phyloP scores from a whole-genome alignment of 768 basidiomycete species.

The Tephrocybe sp. region DNA sequence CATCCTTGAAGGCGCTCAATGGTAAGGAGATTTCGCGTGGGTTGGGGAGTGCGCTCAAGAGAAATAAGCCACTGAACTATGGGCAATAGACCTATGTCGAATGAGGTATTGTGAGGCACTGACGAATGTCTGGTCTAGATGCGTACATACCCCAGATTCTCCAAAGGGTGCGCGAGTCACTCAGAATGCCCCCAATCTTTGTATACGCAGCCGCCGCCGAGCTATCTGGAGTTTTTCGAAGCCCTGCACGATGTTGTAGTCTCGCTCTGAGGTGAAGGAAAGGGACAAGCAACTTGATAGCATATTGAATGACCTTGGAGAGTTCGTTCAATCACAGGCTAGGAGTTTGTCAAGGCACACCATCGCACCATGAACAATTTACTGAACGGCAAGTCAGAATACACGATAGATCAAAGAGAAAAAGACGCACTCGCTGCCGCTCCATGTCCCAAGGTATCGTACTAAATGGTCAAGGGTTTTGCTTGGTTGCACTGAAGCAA shows the following conservation, averaged over 20 bases:
- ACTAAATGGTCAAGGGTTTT: conserved; percentile 71
- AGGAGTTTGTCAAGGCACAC: background rate
- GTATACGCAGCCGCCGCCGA: conserved; percentile 48
- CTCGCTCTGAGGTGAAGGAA: conserved; percentile 66
- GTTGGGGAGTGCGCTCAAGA: conserved; percentile 68
- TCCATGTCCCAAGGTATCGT: conserved; percentile 80
- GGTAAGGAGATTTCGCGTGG: conserved; percentile 67
- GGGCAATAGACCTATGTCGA: conserved; percentile 61
- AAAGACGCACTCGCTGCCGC: conserved; percentile 74
- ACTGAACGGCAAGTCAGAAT: conserved; percentile 35
- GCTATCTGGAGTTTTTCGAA: conserved; percentile 55
- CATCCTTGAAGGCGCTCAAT: conserved; percentile 81
- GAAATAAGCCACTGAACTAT: conserved; percentile 81
- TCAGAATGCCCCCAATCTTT: conserved; percentile 55
- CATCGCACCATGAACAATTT: conserved; percentile 70
- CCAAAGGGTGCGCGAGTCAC: conserved; percentile 73
- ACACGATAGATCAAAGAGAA: conserved; percentile 3
- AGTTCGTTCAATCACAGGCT: background rate
- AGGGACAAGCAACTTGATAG: conserved; percentile 68
- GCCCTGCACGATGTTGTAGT: conserved; percentile 64
- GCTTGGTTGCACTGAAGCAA: conserved; percentile 56
- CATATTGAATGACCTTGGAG: conserved; percentile 68
- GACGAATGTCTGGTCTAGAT: background rate
- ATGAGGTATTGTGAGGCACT: background rate
- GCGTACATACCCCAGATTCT: conserved; percentile 70